Evolutionary conservation across 441 rosid species (phyloP).

Genomic region (Jatropha multifida): DNA sequence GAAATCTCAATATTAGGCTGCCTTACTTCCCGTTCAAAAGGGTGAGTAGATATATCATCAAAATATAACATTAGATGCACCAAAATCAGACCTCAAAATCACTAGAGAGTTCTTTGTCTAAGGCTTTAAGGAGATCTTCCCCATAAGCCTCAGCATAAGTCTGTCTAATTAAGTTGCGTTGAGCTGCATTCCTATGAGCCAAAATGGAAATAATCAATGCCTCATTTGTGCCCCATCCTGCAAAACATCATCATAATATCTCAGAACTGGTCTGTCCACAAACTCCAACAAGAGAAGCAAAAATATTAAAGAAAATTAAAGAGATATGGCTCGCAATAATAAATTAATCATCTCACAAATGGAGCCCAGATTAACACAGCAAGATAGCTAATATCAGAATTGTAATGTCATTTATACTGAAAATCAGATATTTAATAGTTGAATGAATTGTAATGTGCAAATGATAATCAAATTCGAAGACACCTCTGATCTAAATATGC

Average conservation of each 20-base stretch:
- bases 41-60: neutral
- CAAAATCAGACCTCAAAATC: constrained; percentile 67
- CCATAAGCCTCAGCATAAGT: constrained; percentile 61
- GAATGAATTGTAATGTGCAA: neutral
- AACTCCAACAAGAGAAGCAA: neutral
- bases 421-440: neutral
- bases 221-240: constrained; percentile 98
- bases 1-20: neutral
- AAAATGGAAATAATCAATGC: constrained; percentile 66
- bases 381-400: neutral
- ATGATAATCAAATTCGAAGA: neutral
- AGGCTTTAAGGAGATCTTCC: constrained; percentile 69
- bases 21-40: neutral
- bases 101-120: constrained; percentile 77
- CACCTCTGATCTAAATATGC: neutral
- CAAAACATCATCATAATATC: constrained; percentile 22
- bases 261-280: neutral
- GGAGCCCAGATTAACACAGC: neutral
- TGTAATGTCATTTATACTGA: neutral
- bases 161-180: constrained; percentile 60
- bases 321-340: neutral
- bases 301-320: neutral
- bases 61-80: neutral
- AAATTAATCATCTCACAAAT: neutral
- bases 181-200: constrained; percentile 73